Evolutionary conservation across 2,329 filamentous ascomycete species (phyloP), one percentile per base, ranked within the genome.

Genomic region (Ophiostoma perfectum): DNA sequence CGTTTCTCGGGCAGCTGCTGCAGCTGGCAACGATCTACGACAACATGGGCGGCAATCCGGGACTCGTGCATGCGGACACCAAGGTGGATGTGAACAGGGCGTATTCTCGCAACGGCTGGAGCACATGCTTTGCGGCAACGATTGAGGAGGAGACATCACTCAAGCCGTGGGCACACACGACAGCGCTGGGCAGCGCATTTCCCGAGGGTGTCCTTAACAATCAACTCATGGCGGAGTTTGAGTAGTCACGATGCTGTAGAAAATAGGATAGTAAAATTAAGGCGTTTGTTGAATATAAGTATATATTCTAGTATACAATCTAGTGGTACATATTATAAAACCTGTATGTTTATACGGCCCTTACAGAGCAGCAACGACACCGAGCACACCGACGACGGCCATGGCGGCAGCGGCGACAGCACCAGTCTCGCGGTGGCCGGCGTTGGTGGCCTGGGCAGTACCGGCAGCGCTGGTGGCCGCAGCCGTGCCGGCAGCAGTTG

Each of bases 341-440:
- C 14, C 18, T 27, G 2, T 0, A 55, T 9, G 11, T 60, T 11
- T 36, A 16, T 38, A 27, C 27, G 27, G 27, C 27, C 27, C 27
- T 63, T 66, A 60, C 70, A 69, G 49, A 11, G 18, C 66, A 62
- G 55, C 55, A 39, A 64, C 66, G 5, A 64, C 63, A 16, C 66
- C 63, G 14, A 68, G 66, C 5, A 68, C 41, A 41, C 66, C 68
- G 55, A 36, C 65, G 14, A 62, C 45, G 14, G 66, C 68, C 64
- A 68, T 47, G 16, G 55, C 66, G 12, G 66, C 68, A 18, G 41
- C 58, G 14, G 62, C 66, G 39, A 69, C 52, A 9, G 64, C 36
- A 14, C 66, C 66, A 3, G 69, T 67, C 27, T 66, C 58, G 39
- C 65, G 66, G 27, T 67, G 18, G 5, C 65, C 68, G 11, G 64